Conservation (phyloP, 805 yeast genomes). For the Nakazawaea peltata region DNA sequence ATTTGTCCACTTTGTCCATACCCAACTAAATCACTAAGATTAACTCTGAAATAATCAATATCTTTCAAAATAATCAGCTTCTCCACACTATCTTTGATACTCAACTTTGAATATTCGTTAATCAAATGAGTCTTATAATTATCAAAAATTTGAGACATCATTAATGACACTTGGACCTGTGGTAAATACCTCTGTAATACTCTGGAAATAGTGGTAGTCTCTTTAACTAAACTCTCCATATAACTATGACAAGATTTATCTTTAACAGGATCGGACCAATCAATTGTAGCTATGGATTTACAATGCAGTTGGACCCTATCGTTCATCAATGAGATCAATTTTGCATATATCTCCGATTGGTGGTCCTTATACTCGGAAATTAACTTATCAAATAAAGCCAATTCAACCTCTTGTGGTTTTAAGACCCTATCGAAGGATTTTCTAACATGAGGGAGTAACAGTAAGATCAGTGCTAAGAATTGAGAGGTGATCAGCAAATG, state of each 20-base stretch:
- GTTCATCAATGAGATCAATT: slow-evolving; percentile 62
- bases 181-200: slow-evolving; percentile 54
- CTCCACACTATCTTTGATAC: slow-evolving; percentile 41
- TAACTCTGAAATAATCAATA: slow-evolving; percentile 56
- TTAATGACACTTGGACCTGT: slow-evolving; percentile 33
- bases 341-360: slow-evolving; percentile 52
- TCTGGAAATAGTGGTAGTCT: slow-evolving; percentile 54
- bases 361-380: slow-evolving; percentile 45
- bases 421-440: slow-evolving; percentile 20
- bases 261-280: slow-evolving; percentile 40
- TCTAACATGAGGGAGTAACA: slow-evolving; percentile 27
- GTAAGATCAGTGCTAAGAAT: slow-evolving; percentile 42
- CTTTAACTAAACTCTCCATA: slow-evolving; percentile 60
- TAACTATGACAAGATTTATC: slow-evolving; percentile 47
- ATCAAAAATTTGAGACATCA: slow-evolving; percentile 44
- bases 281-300: slow-evolving; percentile 32
- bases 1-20: slow-evolving; percentile 56
- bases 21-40: slow-evolving; percentile 48
- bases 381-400: slow-evolving; percentile 29
- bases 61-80: slow-evolving; percentile 51
- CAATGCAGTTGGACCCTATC: slow-evolving; percentile 52
- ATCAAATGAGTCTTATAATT: slow-evolving; percentile 49
- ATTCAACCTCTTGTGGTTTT: slow-evolving; percentile 21
- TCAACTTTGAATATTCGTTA: slow-evolving; percentile 41
- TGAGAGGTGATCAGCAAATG: slow-evolving; percentile 65